A percentile compares a stretch with the other conserved stretches of the same genome.
Evolutionary conservation across 345 rosid species (phyloP).

Genomic region (Odontarrhena argentea): DNA sequence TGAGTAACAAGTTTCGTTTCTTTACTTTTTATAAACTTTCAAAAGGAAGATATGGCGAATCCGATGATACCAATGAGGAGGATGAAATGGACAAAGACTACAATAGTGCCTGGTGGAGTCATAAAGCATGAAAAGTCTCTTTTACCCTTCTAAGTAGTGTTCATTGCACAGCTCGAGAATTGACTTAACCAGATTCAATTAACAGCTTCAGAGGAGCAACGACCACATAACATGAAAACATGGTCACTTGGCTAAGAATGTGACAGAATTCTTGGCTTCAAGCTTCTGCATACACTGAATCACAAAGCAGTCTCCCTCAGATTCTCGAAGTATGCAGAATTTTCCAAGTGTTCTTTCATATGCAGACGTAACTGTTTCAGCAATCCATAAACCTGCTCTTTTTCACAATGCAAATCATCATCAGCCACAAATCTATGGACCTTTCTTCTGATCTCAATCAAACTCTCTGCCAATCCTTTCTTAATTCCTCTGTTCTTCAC

Average conservation of each 20-base stretch:
- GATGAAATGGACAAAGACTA: slow-evolving; percentile 5
- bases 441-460: slow-evolving; percentile 44
- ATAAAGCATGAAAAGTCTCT: neutral
- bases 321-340: slow-evolving; percentile 17
- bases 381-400: slow-evolving; percentile 43
- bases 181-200: too few species aligned
- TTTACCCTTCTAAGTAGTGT: slow-evolving; percentile 12
- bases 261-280: slow-evolving; percentile 8
- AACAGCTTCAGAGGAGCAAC: too few species aligned
- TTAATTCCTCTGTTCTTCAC: slow-evolving; percentile 52
- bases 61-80: slow-evolving; percentile 32
- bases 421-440: slow-evolving; percentile 54
- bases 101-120: slow-evolving; percentile 2
- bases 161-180: too few species aligned
- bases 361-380: slow-evolving; percentile 46
- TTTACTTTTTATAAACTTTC: neutral
- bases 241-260: neutral
- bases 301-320: slow-evolving; percentile 25
- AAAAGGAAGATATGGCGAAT: neutral
- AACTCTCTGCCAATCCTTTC: slow-evolving; percentile 48
- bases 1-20: slow-evolving; percentile 59
- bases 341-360: slow-evolving; percentile 36
- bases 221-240: neutral
- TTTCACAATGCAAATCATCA: slow-evolving; percentile 47
- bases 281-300: slow-evolving; percentile 26